These are phyloP conservation scores for Yamadazyma songkhlaensis DNA, from an alignment of 1,139 yeast genomes.

Conservation along the genomic window DNA sequence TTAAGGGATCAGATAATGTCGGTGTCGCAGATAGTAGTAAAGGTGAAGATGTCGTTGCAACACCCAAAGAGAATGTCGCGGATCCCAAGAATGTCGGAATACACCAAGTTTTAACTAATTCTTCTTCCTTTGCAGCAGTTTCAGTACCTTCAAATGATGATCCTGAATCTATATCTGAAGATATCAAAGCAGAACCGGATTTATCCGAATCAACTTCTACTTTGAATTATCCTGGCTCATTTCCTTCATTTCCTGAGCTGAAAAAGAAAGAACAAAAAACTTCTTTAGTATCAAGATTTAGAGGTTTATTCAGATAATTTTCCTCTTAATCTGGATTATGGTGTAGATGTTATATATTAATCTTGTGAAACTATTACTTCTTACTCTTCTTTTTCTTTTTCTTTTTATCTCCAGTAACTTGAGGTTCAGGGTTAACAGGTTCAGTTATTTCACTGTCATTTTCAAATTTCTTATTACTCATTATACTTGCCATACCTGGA, in stretches of 20 bases:
- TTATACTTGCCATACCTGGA: slow-evolving; percentile 39
- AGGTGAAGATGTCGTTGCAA: slow-evolving; percentile 3
- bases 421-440: slow-evolving; percentile 20
- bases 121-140: slow-evolving; percentile 44
- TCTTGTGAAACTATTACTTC: slow-evolving; percentile 6
- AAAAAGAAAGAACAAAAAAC: slow-evolving; percentile 19
- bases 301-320: slow-evolving; percentile 26
- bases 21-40: no score
- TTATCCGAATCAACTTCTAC: slow-evolving; percentile 15
- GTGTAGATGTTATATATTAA: background rate
- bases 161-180: slow-evolving; percentile 3
- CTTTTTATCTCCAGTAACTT: slow-evolving; percentile 10
- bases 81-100: slow-evolving; percentile 5
- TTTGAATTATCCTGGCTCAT: slow-evolving; percentile 12
- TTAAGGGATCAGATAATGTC: background rate
- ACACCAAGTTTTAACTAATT: slow-evolving; percentile 29
- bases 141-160: slow-evolving; percentile 18
- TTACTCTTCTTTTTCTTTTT: slow-evolving; percentile 17
- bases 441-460: slow-evolving; percentile 10
- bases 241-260: slow-evolving; percentile 8
- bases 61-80: no score
- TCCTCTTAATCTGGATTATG: slow-evolving; percentile 1
- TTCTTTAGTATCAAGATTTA: slow-evolving; percentile 29
- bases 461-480: slow-evolving; percentile 38
- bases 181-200: background rate